Percentiles rank a stretch among this genome's conserved stretches.
Evolutionary conservation across 768 basidiomycete genomes (phyloP).

Genomic region (Suillus bovinus): DNA sequence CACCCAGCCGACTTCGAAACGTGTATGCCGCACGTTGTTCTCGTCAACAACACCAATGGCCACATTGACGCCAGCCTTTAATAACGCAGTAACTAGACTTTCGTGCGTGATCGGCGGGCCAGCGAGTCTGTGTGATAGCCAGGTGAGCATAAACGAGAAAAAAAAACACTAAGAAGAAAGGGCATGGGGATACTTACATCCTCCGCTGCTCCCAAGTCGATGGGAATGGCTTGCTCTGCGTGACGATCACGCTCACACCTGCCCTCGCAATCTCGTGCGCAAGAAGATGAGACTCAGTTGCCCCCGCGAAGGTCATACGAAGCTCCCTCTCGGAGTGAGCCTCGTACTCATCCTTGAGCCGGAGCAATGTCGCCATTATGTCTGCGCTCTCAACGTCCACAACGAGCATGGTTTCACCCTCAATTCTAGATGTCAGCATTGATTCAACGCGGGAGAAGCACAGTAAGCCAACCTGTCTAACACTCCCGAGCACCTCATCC

Average conservation of each 20-base stretch:
- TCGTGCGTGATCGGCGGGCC: conserved; percentile 68
- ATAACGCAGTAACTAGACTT: conserved; percentile 53
- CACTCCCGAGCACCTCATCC: conserved; percentile 26
- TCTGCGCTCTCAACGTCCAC: conserved; percentile 70
- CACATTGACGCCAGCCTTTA: conserved; percentile 62
- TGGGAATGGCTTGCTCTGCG: conserved; percentile 63
- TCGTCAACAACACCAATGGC: conserved; percentile 49
- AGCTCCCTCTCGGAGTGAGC: conserved; percentile 55
- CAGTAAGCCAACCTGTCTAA: conserved; percentile 16
- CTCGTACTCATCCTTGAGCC: conserved; percentile 69
- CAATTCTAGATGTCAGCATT: background rate
- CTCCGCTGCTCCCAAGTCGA: conserved; percentile 62
- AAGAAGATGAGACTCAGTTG: conserved; percentile 62
- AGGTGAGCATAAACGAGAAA: background rate
- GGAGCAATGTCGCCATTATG: conserved; percentile 68
- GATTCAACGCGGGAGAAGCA: background rate
- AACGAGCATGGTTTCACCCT: conserved; percentile 68
- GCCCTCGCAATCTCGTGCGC: conserved; percentile 68
- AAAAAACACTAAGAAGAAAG: background rate
- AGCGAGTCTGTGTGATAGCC: conserved; percentile 43
- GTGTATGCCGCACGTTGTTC: conserved; percentile 33
- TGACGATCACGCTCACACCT: conserved; percentile 70
- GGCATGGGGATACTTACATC: conserved; percentile 43
- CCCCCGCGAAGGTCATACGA: conserved; percentile 63
- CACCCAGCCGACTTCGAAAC: conserved; percentile 43